Evolutionary conservation across 768 basidiomycete species (phyloP), one percentile per base, ranked within the genome.

Genomic region (Tephrocybe sp.): DNA sequence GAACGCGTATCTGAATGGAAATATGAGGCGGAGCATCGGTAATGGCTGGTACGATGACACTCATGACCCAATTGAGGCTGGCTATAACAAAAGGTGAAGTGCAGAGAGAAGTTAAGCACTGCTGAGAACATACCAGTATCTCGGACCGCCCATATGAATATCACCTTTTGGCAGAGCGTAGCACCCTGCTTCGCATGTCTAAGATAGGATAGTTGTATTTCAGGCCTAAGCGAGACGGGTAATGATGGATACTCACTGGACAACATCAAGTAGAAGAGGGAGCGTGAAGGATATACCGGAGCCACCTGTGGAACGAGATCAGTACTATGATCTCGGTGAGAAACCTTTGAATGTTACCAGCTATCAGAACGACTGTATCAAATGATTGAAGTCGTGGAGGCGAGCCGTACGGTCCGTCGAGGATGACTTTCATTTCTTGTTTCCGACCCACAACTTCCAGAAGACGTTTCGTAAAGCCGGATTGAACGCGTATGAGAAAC

Each of bases 361-460:
- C 73, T 41, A 83, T 63, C 10, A 84, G 64, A 4, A 83, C 63
- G 0, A 76, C 70, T 5, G 71, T 75, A 11, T 77, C 71, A 42
- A 70, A 79, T 2, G 64, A 61, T 3, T 57, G 55, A 41, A 82
- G 55, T 33, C 68, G 59, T 0, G 76, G 76, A 0, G 74, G 68
- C 1, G 60, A 56, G 4, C 81, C 75, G 49, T 83, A 84, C 7
- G 83, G 83, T 3, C 83, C 83, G 30, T 86, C 85, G 1, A 88
- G 54, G 31, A 80, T 71, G 11, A 79, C 73, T 24, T 71, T 71
- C 31, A 79, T 64, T 15, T 60, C 61, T 38, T 52, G 33, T 9
- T 52, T 44, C 15, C 54, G 38, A 4, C 44, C 50, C 2, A 69
- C 74, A 1, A 47, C 61, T 40, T 72, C 58, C 37, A 64, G 59